These are phyloP conservation scores for Solanum chacoense DNA, from an alignment of 305 asterid species.

Conservation along the genomic window DNA sequence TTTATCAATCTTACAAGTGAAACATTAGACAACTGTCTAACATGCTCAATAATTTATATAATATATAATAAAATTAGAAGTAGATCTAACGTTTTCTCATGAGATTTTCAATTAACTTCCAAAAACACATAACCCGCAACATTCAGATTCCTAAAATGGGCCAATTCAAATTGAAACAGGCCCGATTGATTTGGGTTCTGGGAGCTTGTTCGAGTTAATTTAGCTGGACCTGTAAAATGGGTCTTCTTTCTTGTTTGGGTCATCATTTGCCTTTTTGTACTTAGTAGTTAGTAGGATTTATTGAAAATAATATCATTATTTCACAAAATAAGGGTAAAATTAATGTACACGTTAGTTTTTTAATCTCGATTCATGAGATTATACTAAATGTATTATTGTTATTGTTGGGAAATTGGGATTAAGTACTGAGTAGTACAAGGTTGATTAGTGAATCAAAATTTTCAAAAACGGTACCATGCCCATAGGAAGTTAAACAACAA, in stretches of 20 bases:
- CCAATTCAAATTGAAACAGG: not conserved
- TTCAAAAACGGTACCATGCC: not conserved
- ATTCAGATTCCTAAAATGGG: not conserved
- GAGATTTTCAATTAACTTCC: not conserved
- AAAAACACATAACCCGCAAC: not conserved
- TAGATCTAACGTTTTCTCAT: not conserved
- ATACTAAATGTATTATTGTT: too few species aligned
- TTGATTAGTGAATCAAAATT: not conserved
- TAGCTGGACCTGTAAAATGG: not conserved
- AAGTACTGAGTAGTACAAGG: not conserved
- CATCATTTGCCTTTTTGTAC: not conserved
- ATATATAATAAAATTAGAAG: too few species aligned
- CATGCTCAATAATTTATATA: not conserved
- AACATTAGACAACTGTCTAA: not conserved
- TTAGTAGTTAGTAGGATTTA: too few species aligned
- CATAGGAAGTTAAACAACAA: not conserved
- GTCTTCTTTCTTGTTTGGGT: not conserved
- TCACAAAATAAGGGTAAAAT: not conserved
- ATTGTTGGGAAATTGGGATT: too few species aligned
- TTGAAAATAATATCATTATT: too few species aligned
- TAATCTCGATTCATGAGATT: too few species aligned
- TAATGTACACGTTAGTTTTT: too few species aligned
- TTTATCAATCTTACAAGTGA: not conserved
- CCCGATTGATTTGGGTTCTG: not conserved
- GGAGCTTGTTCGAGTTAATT: not conserved